A percentile compares a stretch with the other conserved stretches of the same genome.
These are phyloP conservation scores for Hypholoma sublateritium DNA, from an alignment of 768 basidiomycete species.

Conservation along the genomic window DNA sequence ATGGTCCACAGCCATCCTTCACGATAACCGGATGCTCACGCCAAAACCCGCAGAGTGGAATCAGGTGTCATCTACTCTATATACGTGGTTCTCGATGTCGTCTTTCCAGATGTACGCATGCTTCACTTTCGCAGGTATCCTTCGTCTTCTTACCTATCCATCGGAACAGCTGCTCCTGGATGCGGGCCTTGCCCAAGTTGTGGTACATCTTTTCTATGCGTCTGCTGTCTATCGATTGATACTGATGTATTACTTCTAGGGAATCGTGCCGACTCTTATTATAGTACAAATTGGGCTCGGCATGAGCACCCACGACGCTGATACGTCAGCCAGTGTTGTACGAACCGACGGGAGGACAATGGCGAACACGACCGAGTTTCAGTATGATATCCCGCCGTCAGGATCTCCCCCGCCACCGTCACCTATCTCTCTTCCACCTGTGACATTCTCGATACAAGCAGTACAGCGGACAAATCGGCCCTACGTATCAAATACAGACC, in stretches of 20 bases:
- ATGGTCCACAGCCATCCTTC: not conserved
- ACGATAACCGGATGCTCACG: conserved; percentile 9
- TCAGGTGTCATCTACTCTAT: conserved; percentile 31
- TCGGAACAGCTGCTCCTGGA: conserved; percentile 19
- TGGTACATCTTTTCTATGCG: conserved; percentile 17
- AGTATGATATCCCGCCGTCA: conserved; percentile 18
- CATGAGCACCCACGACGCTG: conserved; percentile 19
- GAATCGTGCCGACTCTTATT: conserved; percentile 30
- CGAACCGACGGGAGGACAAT: conserved; percentile 20
- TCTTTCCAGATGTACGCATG: conserved; percentile 18
- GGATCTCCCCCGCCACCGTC: conserved; percentile 17
- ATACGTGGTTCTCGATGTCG: conserved; percentile 25
- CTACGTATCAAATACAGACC: conserved; percentile 10
- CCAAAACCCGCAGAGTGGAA: conserved; percentile 27
- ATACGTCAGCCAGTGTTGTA: conserved; percentile 21
- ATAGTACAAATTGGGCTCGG: conserved; percentile 31
- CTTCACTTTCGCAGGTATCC: not conserved
- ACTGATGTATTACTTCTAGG: conserved; percentile 16
- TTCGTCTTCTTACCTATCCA: not conserved
- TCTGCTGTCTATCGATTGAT: conserved; percentile 2
- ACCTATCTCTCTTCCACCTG: conserved; percentile 13
- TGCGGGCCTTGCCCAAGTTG: conserved; percentile 25
- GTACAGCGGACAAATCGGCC: conserved; percentile 12
- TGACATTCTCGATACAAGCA: conserved; percentile 14
- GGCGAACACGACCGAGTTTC: conserved; percentile 16